phyloP scores from a whole-genome alignment of 2,329 filamentous ascomycete species.

The Leptographium lundbergii region DNA sequence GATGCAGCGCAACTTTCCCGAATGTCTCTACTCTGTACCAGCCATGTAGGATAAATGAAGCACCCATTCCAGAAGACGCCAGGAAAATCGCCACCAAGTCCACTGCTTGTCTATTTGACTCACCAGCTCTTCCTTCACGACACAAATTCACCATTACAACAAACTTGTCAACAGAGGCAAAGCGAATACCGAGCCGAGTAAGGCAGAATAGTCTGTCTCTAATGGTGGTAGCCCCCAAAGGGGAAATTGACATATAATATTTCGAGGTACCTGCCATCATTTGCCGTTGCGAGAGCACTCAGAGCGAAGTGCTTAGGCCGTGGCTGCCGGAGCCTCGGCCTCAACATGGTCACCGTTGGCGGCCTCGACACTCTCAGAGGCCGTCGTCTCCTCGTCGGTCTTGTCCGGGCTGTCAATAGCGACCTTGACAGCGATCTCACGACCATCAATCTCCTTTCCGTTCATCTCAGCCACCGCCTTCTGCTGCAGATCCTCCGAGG shows the following conservation, averaged over 20 bases:
- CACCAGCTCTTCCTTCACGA: constrained; percentile 5
- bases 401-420: constrained; percentile 99
- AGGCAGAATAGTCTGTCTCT: constrained; percentile 1
- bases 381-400: constrained; percentile 71
- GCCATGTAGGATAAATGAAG: constrained; percentile 5
- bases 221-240: not conserved
- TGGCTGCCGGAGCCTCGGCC: constrained; percentile 14
- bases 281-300: not conserved
- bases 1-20: constrained; percentile 16
- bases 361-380: constrained; percentile 25
- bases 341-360: constrained; percentile 30
- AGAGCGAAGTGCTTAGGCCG: constrained; percentile 17
- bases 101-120: constrained; percentile 7
- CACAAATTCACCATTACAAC: constrained; percentile 2
- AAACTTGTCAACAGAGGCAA: constrained; percentile 1
- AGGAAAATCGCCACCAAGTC: constrained; percentile 8
- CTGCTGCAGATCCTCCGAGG: constrained; percentile 89
- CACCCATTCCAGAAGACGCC: constrained; percentile 11
- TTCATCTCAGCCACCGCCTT: constrained; percentile 99
- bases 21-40: constrained; percentile 16
- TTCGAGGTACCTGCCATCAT: constrained; percentile 3
- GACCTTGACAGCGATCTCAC: constrained; percentile 99
- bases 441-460: constrained; percentile 96
- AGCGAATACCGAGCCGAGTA: constrained; percentile 4
- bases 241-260: constrained; percentile 2